phyloP scores from a whole-genome alignment of 345 rosid genomes.

The Boechera divaricarpa region DNA sequence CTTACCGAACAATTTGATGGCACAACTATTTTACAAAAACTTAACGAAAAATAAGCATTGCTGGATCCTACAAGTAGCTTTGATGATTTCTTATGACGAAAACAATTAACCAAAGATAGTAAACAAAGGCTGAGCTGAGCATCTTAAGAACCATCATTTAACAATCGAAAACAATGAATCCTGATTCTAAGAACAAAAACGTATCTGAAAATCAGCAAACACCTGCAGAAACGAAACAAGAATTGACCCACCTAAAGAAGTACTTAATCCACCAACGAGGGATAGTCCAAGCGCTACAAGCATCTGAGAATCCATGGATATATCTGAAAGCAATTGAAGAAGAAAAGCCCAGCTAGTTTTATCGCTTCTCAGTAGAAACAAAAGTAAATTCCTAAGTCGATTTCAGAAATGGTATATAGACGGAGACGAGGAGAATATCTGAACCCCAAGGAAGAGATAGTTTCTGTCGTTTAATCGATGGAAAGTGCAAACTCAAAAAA shows the following conservation, averaged over 20 bases:
- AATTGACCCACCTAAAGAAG: constrained; percentile 53
- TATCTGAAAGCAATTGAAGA: constrained; percentile 2
- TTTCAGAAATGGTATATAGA: constrained; percentile 25
- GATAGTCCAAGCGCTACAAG: constrained; percentile 66
- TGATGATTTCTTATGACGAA: no score
- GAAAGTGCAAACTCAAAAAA: not conserved
- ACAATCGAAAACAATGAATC: not conserved
- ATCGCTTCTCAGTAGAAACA: not conserved
- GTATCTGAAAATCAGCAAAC: not conserved
- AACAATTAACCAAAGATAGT: no score
- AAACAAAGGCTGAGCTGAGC: not conserved
- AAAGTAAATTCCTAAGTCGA: constrained; percentile 15
- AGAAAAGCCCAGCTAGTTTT: not conserved
- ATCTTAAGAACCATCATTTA: no score
- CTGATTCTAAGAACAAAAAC: constrained; percentile 5
- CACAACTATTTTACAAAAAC: not conserved
- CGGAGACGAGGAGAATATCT: constrained; percentile 42
- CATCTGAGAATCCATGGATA: constrained; percentile 79
- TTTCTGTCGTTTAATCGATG: constrained; percentile 14
- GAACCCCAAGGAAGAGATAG: constrained; percentile 37
- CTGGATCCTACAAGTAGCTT: no score
- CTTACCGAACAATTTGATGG: not conserved
- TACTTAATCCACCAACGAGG: constrained; percentile 72
- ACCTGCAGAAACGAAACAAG: not conserved
- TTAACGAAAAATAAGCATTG: no score